Evolutionary conservation across 306 rosid species (phyloP).

Genomic region (Echinosophora koreensis): DNA sequence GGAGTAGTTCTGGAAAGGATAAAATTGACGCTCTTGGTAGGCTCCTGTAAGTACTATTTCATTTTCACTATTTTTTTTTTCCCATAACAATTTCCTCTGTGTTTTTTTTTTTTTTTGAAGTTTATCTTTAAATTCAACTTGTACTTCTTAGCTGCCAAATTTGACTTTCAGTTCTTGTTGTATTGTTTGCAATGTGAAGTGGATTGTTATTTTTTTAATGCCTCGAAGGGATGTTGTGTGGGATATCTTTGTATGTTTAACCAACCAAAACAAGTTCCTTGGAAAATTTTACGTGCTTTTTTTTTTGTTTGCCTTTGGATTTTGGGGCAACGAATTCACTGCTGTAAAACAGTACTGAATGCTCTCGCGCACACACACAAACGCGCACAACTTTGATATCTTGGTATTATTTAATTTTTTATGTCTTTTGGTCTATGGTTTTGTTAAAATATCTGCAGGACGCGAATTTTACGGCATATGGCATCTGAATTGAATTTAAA

Average conservation of each 20-base stretch:
- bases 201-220: not conserved
- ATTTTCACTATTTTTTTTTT: too few relatives aligned
- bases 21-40: constrained; percentile 94
- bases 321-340: not conserved
- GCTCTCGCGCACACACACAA: not conserved
- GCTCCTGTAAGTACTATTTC: constrained; percentile 79
- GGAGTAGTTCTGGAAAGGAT: constrained; percentile 69
- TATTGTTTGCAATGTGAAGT: not conserved
- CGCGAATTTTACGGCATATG: constrained; percentile 90
- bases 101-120: not conserved
- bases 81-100: not conserved
- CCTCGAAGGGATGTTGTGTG: constrained; percentile 9
- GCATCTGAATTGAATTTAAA: constrained; percentile 81
- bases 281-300: not conserved
- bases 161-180: not conserved
- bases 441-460: constrained; percentile 57
- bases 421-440: not conserved
- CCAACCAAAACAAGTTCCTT: not conserved
- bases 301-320: not conserved
- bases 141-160: not conserved
- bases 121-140: not conserved
- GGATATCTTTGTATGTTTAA: constrained; percentile 1
- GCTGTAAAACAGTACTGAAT: not conserved
- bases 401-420: not conserved
- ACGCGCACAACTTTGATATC: not conserved